These are phyloP conservation scores for Ogataea parapolymorpha DNA, from an alignment of 805 yeast species.

Conservation along the genomic window DNA sequence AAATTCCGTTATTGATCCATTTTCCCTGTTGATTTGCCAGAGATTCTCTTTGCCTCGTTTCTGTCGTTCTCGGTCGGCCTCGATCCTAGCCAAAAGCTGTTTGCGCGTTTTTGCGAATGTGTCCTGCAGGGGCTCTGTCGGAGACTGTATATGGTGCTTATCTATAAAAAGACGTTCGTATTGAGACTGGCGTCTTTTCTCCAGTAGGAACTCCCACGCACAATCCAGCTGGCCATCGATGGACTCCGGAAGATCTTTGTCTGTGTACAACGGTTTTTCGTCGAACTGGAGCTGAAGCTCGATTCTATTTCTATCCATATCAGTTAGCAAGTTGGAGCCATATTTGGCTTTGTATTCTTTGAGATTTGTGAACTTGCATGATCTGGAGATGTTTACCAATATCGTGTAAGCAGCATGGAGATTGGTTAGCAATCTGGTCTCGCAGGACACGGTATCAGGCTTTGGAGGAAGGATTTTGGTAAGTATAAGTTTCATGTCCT, in stretches of 20 bases:
- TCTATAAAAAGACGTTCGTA: slow-evolving; percentile 45
- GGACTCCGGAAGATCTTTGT: background rate
- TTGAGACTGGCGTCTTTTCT: slow-evolving; percentile 48
- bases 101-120: slow-evolving; percentile 27
- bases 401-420: slow-evolving; percentile 27
- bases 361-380: slow-evolving; percentile 18
- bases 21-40: slow-evolving; percentile 61
- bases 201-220: slow-evolving; percentile 47
- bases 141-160: slow-evolving; percentile 28
- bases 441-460: slow-evolving; percentile 13
- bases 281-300: slow-evolving; percentile 33
- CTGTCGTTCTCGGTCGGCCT: slow-evolving; percentile 88
- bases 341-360: slow-evolving; percentile 28
- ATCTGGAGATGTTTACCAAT: slow-evolving; percentile 25
- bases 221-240: slow-evolving; percentile 2
- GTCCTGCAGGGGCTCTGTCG: slow-evolving; percentile 10
- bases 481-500: slow-evolving; percentile 35
- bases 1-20: slow-evolving; percentile 32
- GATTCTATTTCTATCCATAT: slow-evolving; percentile 35
- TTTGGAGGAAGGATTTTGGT: slow-evolving; percentile 36
- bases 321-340: slow-evolving; percentile 33
- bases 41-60: slow-evolving; percentile 77
- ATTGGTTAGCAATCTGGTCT: slow-evolving; percentile 28
- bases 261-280: slow-evolving; percentile 17
- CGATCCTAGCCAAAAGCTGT: slow-evolving; percentile 76